Conservation (phyloP, 495 filamentous ascomycete species). For the Talaromyces liani region DNA sequence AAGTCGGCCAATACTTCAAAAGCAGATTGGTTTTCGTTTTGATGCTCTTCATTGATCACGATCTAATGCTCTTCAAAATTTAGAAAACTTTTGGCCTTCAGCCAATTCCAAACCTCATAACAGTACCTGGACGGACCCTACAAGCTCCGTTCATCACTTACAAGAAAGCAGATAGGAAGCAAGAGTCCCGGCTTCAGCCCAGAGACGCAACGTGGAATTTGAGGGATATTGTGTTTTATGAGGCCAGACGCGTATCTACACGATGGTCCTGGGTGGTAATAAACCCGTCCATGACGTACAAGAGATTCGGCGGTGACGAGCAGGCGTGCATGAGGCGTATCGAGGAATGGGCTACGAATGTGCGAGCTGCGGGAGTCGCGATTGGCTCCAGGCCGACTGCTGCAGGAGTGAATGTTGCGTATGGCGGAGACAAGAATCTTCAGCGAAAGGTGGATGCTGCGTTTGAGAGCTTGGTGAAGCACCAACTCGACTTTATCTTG, state of each 20-base stretch:
- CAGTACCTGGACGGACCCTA: slow-evolving; percentile 58
- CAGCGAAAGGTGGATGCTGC: neutral
- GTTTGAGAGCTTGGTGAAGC: neutral
- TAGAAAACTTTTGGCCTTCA: slow-evolving; percentile 46
- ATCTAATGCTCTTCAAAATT: slow-evolving; percentile 11
- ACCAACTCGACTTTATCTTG: slow-evolving; percentile 38
- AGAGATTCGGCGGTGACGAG: neutral
- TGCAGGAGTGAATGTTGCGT: neutral
- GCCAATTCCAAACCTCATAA: slow-evolving; percentile 48
- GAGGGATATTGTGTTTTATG: slow-evolving; percentile 31
- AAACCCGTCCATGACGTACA: neutral
- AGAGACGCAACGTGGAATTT: slow-evolving; percentile 53
- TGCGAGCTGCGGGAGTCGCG: neutral
- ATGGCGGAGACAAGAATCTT: neutral
- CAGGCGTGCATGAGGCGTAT: neutral
- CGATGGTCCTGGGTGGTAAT: slow-evolving; percentile 25
- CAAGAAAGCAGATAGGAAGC: slow-evolving; percentile 15
- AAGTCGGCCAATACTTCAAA: slow-evolving; percentile 9
- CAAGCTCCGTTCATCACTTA: slow-evolving; percentile 47
- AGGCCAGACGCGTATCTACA: slow-evolving; percentile 20
- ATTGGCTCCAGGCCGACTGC: neutral
- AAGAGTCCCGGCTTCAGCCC: slow-evolving; percentile 15
- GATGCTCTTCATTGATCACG: slow-evolving; percentile 8
- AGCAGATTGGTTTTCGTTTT: neutral
- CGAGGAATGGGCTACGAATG: neutral